A percentile compares a stretch with the other conserved stretches of the same genome.
These are phyloP conservation scores for Saururus chinensis DNA, from an alignment of 164 flowering plant genomes.

Conservation along the genomic window DNA sequence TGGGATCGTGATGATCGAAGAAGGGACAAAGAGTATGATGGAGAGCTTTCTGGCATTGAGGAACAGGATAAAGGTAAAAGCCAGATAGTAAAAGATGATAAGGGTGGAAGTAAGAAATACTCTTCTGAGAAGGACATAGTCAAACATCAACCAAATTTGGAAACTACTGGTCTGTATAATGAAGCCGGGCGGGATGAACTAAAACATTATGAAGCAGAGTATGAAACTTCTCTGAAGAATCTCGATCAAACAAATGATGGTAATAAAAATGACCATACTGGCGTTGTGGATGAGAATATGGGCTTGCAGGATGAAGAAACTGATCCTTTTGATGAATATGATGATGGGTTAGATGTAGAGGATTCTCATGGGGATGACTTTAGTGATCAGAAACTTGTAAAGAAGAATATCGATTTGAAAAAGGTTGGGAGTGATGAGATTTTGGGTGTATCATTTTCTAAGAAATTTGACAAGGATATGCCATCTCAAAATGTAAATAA, in stretches of 20 bases:
- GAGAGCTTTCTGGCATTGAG: constrained; percentile 22
- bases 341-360: constrained; percentile 64
- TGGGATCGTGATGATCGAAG: constrained; percentile 97
- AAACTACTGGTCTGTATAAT: constrained; percentile 63
- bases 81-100: constrained; percentile 7
- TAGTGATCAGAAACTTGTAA: constrained; percentile 25
- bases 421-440: background rate
- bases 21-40: constrained; percentile 82
- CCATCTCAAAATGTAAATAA: constrained; percentile 10
- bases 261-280: constrained; percentile 13
- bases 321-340: constrained; percentile 66
- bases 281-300: constrained; percentile 14
- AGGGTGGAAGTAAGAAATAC: constrained; percentile 10
- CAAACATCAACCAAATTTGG: constrained; percentile 12
- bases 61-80: constrained; percentile 20
- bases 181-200: constrained; percentile 92
- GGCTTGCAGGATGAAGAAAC: constrained; percentile 21
- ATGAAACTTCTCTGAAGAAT: constrained; percentile 64
- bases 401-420: constrained; percentile 14
- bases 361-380: constrained; percentile 40
- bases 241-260: constrained; percentile 17
- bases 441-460: constrained; percentile 12
- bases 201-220: constrained; percentile 78
- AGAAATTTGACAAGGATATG: constrained; percentile 16
- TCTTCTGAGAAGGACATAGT: constrained; percentile 10